Conservation (phyloP, 1,284 basidiomycete species). For the Grifola frondosa region DNA sequence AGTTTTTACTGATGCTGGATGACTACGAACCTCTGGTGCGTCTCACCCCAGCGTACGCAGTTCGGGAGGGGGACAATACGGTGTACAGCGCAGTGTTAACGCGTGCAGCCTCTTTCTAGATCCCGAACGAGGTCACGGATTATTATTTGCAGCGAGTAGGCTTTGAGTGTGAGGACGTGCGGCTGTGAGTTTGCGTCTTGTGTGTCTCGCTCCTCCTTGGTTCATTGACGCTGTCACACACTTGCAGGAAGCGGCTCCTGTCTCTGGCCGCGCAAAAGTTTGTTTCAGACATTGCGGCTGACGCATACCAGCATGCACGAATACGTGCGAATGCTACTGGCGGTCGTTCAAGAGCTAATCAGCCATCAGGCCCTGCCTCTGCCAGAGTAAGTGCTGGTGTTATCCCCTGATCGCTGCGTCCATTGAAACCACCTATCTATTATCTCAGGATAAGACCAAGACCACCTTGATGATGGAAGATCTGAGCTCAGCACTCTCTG, state of each 20-base stretch:
- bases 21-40: conserved; percentile 93
- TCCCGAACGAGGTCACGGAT: conserved; percentile 97
- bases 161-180: conserved; percentile 93
- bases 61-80: not conserved
- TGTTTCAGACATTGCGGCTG: conserved; percentile 93
- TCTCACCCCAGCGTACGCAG: conserved; percentile 14
- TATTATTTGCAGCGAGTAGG: conserved; percentile 96
- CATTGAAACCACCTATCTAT: not conserved
- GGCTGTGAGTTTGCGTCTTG: conserved; percentile 61
- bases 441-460: conserved; percentile 79
- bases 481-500: conserved; percentile 85
- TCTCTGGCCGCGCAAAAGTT: conserved; percentile 98
- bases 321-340: conserved; percentile 82
- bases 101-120: conserved; percentile 48
- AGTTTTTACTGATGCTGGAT: conserved; percentile 95
- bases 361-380: conserved; percentile 55
- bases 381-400: conserved; percentile 57
- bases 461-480: conserved; percentile 99
- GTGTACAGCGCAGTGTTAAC: conserved; percentile 9
- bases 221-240: not conserved
- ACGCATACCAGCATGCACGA: conserved; percentile 97
- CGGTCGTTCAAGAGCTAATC: conserved; percentile 63
- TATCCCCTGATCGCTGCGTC: not conserved
- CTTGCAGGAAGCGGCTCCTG: conserved; percentile 82
- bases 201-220: not conserved